These are phyloP conservation scores for Oryza longistaminata DNA, from an alignment of 176 grass and related monocot genomes.

Conservation along the genomic window DNA sequence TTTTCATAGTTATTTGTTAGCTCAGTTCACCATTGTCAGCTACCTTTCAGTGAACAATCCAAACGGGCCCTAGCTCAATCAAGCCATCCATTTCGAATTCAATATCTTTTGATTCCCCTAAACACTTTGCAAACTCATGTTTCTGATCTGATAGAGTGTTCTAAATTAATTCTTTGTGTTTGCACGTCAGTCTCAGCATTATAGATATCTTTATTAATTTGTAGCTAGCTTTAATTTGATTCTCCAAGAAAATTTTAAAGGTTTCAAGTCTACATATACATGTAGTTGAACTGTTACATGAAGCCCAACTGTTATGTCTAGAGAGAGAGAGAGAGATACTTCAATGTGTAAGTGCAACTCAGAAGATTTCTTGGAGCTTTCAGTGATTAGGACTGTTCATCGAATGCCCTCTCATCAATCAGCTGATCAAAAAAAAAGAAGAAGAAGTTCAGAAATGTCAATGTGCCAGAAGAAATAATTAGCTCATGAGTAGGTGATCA, in stretches of 20 bases:
- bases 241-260: constrained; percentile 22
- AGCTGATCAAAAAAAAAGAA: not conserved
- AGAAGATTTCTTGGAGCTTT: constrained; percentile 32
- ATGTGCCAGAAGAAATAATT: not conserved
- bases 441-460: constrained; percentile 7
- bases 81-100: not conserved
- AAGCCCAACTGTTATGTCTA: constrained; percentile 4
- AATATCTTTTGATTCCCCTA: not conserved
- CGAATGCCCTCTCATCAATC: constrained; percentile 26
- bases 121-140: not conserved
- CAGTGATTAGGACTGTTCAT: constrained; percentile 38
- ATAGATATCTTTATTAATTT: not conserved
- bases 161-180: not conserved
- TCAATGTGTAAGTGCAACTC: not conserved
- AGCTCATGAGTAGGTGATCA: not conserved
- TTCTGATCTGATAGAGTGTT: not conserved
- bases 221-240: not conserved
- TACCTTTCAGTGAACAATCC: not conserved
- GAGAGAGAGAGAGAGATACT: not conserved
- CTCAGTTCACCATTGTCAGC: not conserved
- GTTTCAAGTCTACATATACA: constrained; percentile 29
- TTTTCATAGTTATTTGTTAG: not conserved
- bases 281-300: constrained; percentile 17
- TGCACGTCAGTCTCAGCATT: not conserved
- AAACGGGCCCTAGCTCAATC: not conserved